Conservation (phyloP, 352 stramenopile genomes). For the Aphanomyces cochlioides region DNA sequence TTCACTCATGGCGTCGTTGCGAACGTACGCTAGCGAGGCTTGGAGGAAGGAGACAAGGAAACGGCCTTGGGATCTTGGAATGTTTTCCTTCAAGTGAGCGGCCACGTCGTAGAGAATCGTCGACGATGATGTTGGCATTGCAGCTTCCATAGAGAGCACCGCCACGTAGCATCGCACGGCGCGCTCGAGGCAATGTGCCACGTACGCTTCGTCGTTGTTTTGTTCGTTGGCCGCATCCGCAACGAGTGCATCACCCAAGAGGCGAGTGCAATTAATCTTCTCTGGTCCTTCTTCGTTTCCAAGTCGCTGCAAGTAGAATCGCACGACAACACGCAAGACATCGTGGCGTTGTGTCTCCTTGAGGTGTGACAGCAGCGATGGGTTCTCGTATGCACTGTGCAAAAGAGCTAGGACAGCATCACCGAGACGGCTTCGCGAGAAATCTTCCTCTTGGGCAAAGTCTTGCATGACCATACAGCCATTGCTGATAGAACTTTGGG, state of each 20-base stretch:
- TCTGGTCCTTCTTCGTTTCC: background rate
- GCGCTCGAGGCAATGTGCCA: background rate
- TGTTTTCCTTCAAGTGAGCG: background rate
- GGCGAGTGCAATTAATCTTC: background rate
- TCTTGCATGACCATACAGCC: conserved; percentile 3
- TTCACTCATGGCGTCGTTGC: background rate
- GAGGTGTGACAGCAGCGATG: background rate
- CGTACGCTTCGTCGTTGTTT: background rate
- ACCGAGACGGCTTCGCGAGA: background rate
- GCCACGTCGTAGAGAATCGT: conserved; percentile 8
- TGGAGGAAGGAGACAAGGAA: conserved; percentile 11
- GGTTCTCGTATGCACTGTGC: background rate
- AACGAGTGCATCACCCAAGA: conserved; percentile 8
- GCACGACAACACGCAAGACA: background rate
- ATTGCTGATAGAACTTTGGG: background rate
- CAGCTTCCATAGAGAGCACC: background rate
- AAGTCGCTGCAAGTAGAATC: conserved; percentile 1
- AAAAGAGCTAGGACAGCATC: background rate
- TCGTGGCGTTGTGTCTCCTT: conserved; percentile 40
- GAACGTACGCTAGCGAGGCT: background rate
- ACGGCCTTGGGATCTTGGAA: background rate
- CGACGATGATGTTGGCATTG: background rate
- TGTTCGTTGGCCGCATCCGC: background rate
- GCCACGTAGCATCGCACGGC: background rate
- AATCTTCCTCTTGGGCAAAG: background rate